Evolutionary conservation across 2,329 filamentous ascomycete genomes (phyloP).

Genomic region (Penicillium sp.): DNA sequence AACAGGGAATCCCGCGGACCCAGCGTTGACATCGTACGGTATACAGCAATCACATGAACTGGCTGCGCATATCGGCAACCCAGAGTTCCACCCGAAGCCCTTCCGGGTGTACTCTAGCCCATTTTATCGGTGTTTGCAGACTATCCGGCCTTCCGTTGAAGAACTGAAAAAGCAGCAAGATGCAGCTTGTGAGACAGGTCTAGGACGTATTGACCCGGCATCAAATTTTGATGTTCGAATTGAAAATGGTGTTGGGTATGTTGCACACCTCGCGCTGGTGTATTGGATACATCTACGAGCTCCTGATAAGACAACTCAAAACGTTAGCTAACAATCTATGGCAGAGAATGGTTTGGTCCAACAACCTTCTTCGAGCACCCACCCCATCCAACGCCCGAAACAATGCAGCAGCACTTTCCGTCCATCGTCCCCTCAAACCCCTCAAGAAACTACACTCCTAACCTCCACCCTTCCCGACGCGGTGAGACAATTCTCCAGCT

Average conservation of each 20-base stretch:
- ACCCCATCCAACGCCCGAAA: conserved; percentile 63
- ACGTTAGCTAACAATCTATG: background rate
- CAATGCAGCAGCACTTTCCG: conserved; percentile 66
- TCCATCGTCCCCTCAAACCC: conserved; percentile 51
- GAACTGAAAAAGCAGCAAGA: conserved; percentile 33
- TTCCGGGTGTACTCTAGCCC: conserved; percentile 74
- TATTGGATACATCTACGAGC: background rate
- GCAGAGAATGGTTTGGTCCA: conserved; percentile 86
- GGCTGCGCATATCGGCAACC: conserved; percentile 45
- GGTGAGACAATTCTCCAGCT: conserved; percentile 80
- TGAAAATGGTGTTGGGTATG: conserved; percentile 55
- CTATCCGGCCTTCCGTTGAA: conserved; percentile 65
- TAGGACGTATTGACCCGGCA: conserved; percentile 35
- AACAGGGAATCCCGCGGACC: conserved; percentile 85
- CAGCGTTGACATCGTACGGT: conserved; percentile 82
- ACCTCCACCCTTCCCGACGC: conserved; percentile 66
- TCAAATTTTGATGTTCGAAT: conserved; percentile 46
- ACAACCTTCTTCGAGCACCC: conserved; percentile 81
- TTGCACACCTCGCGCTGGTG: background rate
- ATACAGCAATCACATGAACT: conserved; percentile 80
- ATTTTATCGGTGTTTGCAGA: conserved; percentile 86
- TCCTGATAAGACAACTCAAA: background rate
- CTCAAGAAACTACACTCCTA: conserved; percentile 55
- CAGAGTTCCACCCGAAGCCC: conserved; percentile 39
- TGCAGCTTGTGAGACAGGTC: conserved; percentile 5